Conservation (phyloP, 2,329 filamentous ascomycete species). For the Botrytis galanthina region DNA sequence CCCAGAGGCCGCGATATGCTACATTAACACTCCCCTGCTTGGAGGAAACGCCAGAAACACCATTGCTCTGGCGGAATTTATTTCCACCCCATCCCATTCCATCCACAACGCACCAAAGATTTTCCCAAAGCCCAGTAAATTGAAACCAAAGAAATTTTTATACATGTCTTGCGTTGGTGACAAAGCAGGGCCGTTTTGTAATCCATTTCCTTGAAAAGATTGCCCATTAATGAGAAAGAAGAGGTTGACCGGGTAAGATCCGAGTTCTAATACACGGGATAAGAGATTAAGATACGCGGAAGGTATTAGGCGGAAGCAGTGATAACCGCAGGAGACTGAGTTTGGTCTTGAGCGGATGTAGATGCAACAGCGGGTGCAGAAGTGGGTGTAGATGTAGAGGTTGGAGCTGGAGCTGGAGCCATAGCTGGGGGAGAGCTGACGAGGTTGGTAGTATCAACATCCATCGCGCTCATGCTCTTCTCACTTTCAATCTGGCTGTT, state of each 20-base stretch:
- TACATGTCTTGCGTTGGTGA: slow-evolving; percentile 12
- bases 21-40: slow-evolving; percentile 1
- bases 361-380: slow-evolving; percentile 3
- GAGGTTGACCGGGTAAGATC: neutral
- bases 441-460: slow-evolving; percentile 51
- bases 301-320: slow-evolving; percentile 18
- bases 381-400: slow-evolving; percentile 21
- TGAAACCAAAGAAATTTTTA: slow-evolving; percentile 14
- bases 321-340: slow-evolving; percentile 4
- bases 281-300: slow-evolving; percentile 19
- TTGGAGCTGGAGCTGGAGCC: slow-evolving; percentile 37
- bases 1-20: neutral
- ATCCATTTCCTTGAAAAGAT: neutral
- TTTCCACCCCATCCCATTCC: slow-evolving; percentile 5
- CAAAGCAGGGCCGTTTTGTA: neutral
- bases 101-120: neutral
- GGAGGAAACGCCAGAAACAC: slow-evolving; percentile 16
- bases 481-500: slow-evolving; percentile 55
- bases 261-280: slow-evolving; percentile 12
- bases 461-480: slow-evolving; percentile 57
- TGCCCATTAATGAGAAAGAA: neutral
- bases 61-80: slow-evolving; percentile 21
- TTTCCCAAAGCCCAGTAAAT: slow-evolving; percentile 6
- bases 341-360: neutral
- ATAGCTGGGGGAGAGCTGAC: slow-evolving; percentile 50